phyloP scores from a whole-genome alignment of 1,284 basidiomycete genomes.

The Cystobasidium pallidum region DNA sequence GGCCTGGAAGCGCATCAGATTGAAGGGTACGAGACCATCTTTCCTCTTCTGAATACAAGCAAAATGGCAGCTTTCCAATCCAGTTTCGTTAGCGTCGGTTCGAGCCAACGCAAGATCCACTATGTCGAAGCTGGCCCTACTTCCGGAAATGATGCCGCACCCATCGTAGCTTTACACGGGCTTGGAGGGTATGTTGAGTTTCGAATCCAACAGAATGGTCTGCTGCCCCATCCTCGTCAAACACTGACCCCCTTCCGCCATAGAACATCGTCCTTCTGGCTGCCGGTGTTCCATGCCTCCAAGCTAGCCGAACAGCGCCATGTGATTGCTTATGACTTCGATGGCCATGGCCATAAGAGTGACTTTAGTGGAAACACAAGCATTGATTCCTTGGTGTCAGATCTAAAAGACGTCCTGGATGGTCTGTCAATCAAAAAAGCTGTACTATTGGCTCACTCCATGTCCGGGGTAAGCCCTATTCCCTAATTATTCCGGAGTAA shows the following conservation, averaged over 20 bases:
- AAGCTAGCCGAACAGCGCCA: slow-evolving; percentile 44
- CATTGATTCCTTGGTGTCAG: slow-evolving; percentile 45
- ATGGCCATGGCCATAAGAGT: slow-evolving; percentile 51
- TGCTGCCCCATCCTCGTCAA: too few relatives aligned
- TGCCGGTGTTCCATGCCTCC: slow-evolving; percentile 44
- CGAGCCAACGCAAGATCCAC: slow-evolving; percentile 37
- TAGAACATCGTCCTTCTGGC: slow-evolving; percentile 55
- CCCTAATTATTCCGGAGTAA: background rate
- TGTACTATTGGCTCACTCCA: slow-evolving; percentile 53
- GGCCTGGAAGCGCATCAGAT: background rate
- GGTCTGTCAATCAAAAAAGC: slow-evolving; percentile 44
- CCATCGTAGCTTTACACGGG: slow-evolving; percentile 35
- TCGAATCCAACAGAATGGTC: too few relatives aligned
- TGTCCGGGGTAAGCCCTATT: slow-evolving; percentile 51
- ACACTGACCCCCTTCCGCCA: background rate
- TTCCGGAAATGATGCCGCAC: slow-evolving; percentile 4
- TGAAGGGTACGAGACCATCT: background rate
- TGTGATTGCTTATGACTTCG: slow-evolving; percentile 50
- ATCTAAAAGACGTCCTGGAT: slow-evolving; percentile 49
- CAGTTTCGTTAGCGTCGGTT: slow-evolving; percentile 13
- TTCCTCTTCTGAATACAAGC: background rate
- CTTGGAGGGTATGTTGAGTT: slow-evolving; percentile 29
- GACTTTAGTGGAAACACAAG: slow-evolving; percentile 46
- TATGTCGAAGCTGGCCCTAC: slow-evolving; percentile 32
- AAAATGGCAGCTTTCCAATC: slow-evolving; percentile 32